These are phyloP conservation scores for Clavispora carvajalis DNA, from an alignment of 805 yeast genomes.

Conservation along the genomic window DNA sequence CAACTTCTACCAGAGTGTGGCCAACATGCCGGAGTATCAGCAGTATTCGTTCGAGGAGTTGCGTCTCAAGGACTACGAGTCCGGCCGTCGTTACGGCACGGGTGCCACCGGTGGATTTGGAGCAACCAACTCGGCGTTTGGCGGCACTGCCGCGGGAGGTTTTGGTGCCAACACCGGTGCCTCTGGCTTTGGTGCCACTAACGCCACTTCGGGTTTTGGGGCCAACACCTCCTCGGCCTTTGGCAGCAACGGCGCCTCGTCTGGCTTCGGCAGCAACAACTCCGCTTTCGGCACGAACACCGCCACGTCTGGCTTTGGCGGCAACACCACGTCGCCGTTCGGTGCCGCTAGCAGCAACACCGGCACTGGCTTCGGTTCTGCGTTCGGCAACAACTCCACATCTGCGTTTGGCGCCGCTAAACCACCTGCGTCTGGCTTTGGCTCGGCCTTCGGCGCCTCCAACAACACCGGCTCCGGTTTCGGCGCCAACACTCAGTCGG, in stretches of 20 bases:
- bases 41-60: slow-evolving; percentile 82
- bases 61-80: slow-evolving; percentile 81
- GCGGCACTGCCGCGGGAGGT: slow-evolving; percentile 12
- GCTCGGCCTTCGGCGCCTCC: slow-evolving; percentile 8
- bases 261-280: slow-evolving; percentile 16
- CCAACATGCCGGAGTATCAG: slow-evolving; percentile 87
- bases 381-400: slow-evolving; percentile 11
- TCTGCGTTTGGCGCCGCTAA: slow-evolving; percentile 19
- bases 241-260: slow-evolving; percentile 20
- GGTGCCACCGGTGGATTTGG: no score
- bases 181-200: slow-evolving; percentile 21
- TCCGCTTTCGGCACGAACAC: slow-evolving; percentile 35
- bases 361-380: slow-evolving; percentile 10
- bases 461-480: slow-evolving; percentile 14
- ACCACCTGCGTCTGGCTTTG: slow-evolving; percentile 6
- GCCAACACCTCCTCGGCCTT: slow-evolving; percentile 19
- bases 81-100: slow-evolving; percentile 59
- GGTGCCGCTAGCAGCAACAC: slow-evolving; percentile 8
- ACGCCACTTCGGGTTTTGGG: slow-evolving; percentile 18
- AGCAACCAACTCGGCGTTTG: no score
- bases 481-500: slow-evolving; percentile 10
- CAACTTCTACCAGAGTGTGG: slow-evolving; percentile 60
- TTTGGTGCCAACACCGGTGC: slow-evolving; percentile 11
- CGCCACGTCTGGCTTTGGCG: slow-evolving; percentile 17
- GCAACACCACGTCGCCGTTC: slow-evolving; percentile 12